Percentiles rank a stretch among this genome's conserved stretches.
phyloP scores from a whole-genome alignment of 2,329 filamentous ascomycete genomes.

The Talaromyces sp. region DNA sequence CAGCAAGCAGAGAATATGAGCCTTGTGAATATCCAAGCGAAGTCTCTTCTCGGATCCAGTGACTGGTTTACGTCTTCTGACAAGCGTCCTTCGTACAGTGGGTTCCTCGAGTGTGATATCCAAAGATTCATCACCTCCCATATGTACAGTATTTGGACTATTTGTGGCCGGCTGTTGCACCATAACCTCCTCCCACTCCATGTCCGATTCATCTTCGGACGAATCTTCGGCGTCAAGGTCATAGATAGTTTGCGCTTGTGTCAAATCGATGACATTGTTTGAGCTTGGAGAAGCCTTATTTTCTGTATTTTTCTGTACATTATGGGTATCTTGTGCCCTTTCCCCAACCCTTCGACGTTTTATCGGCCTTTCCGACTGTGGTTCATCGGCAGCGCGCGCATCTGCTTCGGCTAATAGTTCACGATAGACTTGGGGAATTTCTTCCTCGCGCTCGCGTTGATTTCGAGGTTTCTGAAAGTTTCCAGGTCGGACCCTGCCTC shows the following conservation, averaged over 20 bases:
- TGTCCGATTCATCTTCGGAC: conserved; percentile 55
- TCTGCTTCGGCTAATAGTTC: conserved; percentile 44
- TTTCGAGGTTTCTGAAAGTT: conserved; percentile 16
- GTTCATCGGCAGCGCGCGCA: conserved; percentile 28
- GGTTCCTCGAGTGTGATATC: conserved; percentile 39
- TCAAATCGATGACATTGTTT: conserved; percentile 16
- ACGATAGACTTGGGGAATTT: conserved; percentile 38
- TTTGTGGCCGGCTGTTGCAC: conserved; percentile 34
- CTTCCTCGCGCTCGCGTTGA: conserved; percentile 19
- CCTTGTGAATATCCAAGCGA: conserved; percentile 77
- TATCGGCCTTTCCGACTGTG: conserved; percentile 26
- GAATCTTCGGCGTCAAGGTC: conserved; percentile 39
- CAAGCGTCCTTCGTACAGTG: conserved; percentile 24
- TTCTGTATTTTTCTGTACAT: conserved; percentile 11
- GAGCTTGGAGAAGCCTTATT: conserved; percentile 2
- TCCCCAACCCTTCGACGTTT: conserved; percentile 41
- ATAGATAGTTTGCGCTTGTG: conserved; percentile 33
- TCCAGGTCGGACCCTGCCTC: conserved; percentile 18
- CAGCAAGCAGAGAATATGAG: conserved; percentile 78
- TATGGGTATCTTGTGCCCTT: conserved; percentile 23
- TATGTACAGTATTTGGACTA: conserved; percentile 21
- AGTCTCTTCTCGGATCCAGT: conserved; percentile 57
- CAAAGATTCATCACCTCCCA: conserved; percentile 27
- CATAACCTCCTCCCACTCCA: conserved; percentile 47
- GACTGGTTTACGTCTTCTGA: conserved; percentile 49